phyloP scores from a whole-genome alignment of 1,284 basidiomycete species.

The Ustilago loliicola region DNA sequence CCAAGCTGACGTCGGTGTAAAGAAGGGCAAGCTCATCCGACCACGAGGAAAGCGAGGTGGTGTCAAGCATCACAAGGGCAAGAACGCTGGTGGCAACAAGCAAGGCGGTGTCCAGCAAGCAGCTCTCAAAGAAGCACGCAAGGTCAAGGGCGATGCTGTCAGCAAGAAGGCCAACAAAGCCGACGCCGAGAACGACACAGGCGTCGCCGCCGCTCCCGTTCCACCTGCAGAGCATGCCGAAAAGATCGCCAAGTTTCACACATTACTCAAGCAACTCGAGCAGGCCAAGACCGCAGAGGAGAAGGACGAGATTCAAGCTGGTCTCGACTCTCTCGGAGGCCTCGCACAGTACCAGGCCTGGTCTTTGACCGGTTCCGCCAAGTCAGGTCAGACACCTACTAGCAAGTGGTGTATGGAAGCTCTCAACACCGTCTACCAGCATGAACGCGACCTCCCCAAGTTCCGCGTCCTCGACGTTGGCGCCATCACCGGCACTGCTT shows the following conservation, averaged over 20 bases:
- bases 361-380: conserved; percentile 52
- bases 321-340: conserved; percentile 61
- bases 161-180: conserved; percentile 9
- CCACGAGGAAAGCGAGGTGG: conserved; percentile 67
- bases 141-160: conserved; percentile 20
- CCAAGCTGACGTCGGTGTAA: neutral
- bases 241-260: conserved; percentile 65
- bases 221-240: conserved; percentile 50
- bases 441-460: conserved; percentile 39
- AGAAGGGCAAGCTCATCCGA: conserved; percentile 57
- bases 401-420: conserved; percentile 66
- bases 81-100: neutral
- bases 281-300: conserved; percentile 52
- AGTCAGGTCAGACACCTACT: conserved; percentile 45
- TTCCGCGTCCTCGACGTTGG: conserved; percentile 71
- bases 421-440: conserved; percentile 47
- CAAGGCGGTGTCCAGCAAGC: conserved; percentile 16
- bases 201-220: conserved; percentile 17
- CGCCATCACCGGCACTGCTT: conserved; percentile 70
- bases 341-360: conserved; percentile 65
- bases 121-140: conserved; percentile 29
- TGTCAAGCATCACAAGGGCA: conserved; percentile 57
- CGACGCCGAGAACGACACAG: conserved; percentile 12
- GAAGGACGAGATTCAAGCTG: conserved; percentile 41
- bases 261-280: conserved; percentile 65